phyloP scores from a whole-genome alignment of 768 basidiomycete genomes.

The Arthromyces matolae region DNA sequence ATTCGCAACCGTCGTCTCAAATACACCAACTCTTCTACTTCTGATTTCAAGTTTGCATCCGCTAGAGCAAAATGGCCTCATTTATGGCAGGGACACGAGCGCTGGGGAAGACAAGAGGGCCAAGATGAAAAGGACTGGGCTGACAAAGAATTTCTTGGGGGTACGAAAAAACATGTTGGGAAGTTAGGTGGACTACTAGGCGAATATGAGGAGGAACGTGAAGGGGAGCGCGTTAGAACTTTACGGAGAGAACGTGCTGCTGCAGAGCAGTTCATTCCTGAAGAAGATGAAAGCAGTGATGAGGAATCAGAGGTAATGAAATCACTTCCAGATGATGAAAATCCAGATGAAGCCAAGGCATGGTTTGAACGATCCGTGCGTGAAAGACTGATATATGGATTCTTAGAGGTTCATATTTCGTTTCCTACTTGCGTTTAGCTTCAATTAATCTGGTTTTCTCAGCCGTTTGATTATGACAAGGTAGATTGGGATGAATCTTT shows the following conservation, averaged over 20 bases:
- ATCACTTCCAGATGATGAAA: conserved; percentile 35
- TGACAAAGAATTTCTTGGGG: conserved; percentile 55
- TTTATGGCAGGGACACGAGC: conserved; percentile 60
- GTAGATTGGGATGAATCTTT: conserved; percentile 76
- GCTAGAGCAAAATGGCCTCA: conserved; percentile 62
- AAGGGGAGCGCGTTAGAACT: conserved; percentile 54
- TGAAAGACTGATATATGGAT: conserved; percentile 73
- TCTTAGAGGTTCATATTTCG: conserved; percentile 56
- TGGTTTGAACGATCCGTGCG: conserved; percentile 59
- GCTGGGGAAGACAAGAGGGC: conserved; percentile 46
- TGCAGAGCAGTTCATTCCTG: conserved; percentile 52
- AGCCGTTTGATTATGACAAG: conserved; percentile 67
- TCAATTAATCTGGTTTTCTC: conserved; percentile 6
- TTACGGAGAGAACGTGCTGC: conserved; percentile 39
- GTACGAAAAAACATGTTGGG: conserved; percentile 56
- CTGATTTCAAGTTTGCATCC: conserved; percentile 47
- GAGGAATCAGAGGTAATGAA: conserved; percentile 31
- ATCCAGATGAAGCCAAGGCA: conserved; percentile 44
- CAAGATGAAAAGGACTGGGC: conserved; percentile 73
- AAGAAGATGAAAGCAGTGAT: conserved; percentile 67
- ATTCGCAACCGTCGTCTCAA: conserved; percentile 74
- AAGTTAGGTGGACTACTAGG: conserved; percentile 64
- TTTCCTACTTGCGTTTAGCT: neutral
- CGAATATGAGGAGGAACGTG: conserved; percentile 76
- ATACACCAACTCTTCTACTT: conserved; percentile 53